phyloP scores from a whole-genome alignment of 257 asterid genomes.

The Craterostigma plantagineum region DNA sequence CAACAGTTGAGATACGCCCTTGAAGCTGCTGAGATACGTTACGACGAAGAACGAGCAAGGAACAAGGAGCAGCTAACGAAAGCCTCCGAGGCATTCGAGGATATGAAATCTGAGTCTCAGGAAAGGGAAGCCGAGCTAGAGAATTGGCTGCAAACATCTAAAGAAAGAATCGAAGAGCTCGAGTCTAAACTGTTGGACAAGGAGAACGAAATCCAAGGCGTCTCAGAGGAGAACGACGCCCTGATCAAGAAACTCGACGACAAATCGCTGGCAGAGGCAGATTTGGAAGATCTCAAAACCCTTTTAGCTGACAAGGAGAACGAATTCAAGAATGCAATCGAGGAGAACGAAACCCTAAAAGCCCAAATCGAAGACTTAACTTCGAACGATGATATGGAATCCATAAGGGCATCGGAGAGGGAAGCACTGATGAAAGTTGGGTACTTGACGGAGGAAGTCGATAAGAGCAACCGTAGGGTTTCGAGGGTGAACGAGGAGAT shows the following conservation, averaged over 20 bases:
- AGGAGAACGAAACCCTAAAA: conserved; percentile 44
- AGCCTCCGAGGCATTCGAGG: conserved; percentile 40
- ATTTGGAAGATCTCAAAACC: conserved; percentile 25
- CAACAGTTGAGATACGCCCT: conserved; percentile 35
- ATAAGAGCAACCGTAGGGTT: conserved; percentile 33
- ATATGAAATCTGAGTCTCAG: conserved; percentile 25
- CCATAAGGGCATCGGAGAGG: conserved; percentile 38
- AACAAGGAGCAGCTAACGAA: conserved; percentile 18
- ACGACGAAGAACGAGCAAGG: conserved; percentile 36
- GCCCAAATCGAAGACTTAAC: conserved; percentile 15
- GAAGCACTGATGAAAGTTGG: conserved; percentile 44
- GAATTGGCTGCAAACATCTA: too few species aligned
- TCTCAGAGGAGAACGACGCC: conserved; percentile 65
- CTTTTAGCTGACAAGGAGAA: conserved; percentile 31
- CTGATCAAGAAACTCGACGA: conserved; percentile 10
- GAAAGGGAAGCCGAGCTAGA: conserved; percentile 41
- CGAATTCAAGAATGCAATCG: conserved; percentile 19
- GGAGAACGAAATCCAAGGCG: conserved; percentile 76
- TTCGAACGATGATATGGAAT: conserved; percentile 19
- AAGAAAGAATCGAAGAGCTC: conserved; percentile 47
- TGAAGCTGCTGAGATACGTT: conserved; percentile 47
- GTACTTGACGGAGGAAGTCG: conserved; percentile 44
- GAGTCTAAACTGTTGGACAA: conserved; percentile 80
- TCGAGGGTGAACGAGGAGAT: conserved; percentile 42
- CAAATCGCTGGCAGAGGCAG: conserved; percentile 14